Base-by-base conservation (phyloP, 2,329 filamentous ascomycete genomes). In the Juglanconis juglandina region DNA sequence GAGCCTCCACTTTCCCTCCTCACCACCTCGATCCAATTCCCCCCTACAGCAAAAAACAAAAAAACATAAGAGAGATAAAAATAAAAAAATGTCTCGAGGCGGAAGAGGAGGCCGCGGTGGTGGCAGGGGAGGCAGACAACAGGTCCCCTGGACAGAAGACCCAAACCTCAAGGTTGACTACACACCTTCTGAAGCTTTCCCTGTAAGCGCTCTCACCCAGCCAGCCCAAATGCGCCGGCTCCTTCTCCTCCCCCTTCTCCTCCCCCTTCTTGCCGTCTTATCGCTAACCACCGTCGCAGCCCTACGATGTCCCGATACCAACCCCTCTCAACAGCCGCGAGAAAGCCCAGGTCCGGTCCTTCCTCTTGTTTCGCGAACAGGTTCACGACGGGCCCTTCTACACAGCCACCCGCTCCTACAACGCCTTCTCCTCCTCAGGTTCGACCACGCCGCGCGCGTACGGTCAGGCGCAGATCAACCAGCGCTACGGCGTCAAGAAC, bases 181-280 rank as follows among this genome's bases (percentile, higher is more conserved):
- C 55, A 76, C 81, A 37, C 84, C 84, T 6, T 81, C 81, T n/a
- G 83, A 86, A 65, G 79, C 83, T 9, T 86, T 86, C 62, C 83
- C 84, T 0, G 82, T 84, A 70, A 62, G 79, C 24, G 24, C 24
- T 24, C 24, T 24, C 24, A 24, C 24, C 24, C 24, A 24, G 24
- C 24, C 24, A 24, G 24, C 24, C 24, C 24, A 24, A 24, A 24
- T 24, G 24, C 24, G 24, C 24, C 24, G 24, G 24, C 24, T 24
- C 24, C 24, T 62, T 11, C 17, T 14, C 30, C 13, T 35, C 11
- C 37, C 35, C 6, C 13, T 53, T 4, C 14, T 56, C 13, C 53
- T 51, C 14, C 44, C 49, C n/a, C 39, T 52, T 17, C 10, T 30
- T 35, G 35, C 33, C 17, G 14, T 6, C 14, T 30, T 47, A 13